Conservation (phyloP, 2,329 filamentous ascomycete species). For the Cordyceps tenuipes region DNA sequence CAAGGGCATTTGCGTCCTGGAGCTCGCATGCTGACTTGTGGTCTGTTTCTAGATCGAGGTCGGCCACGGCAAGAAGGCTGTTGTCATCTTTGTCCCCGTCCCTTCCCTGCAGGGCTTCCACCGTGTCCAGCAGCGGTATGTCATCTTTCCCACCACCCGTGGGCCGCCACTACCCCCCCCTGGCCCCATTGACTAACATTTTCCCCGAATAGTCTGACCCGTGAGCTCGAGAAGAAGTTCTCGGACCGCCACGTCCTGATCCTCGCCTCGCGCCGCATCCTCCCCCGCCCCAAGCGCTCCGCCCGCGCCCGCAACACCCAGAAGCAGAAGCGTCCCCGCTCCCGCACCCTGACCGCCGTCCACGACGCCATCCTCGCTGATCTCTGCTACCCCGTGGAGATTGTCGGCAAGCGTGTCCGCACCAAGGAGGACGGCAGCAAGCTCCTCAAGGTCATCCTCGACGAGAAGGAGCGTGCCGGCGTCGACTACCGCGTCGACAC, state of each 20-base stretch:
- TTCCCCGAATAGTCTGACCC: conserved; percentile 69
- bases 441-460: conserved; percentile 96
- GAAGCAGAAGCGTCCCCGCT: conserved; percentile 98
- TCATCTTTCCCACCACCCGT: not conserved
- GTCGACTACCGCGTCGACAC: conserved; percentile 99
- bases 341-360: conserved; percentile 94
- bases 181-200: conserved; percentile 18
- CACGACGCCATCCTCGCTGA: conserved; percentile 97
- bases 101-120: conserved; percentile 98
- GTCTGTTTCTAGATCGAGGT: conserved; percentile 86
- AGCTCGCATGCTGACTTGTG: conserved; percentile 69
- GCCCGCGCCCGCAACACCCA: conserved; percentile 92
- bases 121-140: conserved; percentile 98
- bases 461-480: conserved; percentile 99
- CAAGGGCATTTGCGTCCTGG: conserved; percentile 58
- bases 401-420: conserved; percentile 96
- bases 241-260: conserved; percentile 99
- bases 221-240: conserved; percentile 99
- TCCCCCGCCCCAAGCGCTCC: conserved; percentile 97
- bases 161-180: too few species aligned
- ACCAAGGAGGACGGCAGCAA: conserved; percentile 99
- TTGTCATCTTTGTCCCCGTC: conserved; percentile 99
- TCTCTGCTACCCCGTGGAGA: conserved; percentile 99
- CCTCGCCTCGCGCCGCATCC: conserved; percentile 96
- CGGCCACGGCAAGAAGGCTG: conserved; percentile 99